Evolutionary conservation across 2,329 filamentous ascomycete species (phyloP), one percentile per base, ranked within the genome.

Genomic region (Hortaea sp.): DNA sequence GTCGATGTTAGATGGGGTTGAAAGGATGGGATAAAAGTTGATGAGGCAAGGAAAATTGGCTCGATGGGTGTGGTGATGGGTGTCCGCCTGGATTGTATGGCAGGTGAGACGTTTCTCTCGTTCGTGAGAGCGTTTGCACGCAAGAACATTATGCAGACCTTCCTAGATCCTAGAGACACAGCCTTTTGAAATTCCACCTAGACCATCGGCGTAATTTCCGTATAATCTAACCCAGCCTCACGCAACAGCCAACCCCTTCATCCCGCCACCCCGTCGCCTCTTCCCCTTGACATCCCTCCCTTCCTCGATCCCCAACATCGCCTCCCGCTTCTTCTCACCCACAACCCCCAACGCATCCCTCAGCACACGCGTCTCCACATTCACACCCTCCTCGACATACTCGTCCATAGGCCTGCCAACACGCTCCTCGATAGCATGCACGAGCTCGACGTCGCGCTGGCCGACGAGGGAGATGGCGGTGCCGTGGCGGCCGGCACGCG

Each of bases 251-350:
- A 27, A n/a, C 13, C 37, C 7, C 43, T 48, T 40, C 51, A 53
- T 52, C 38, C 44, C 40, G 20, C 20, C 20, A 20, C 20, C 20
- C 49, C 46, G 51, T 10, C 45, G 49, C 43, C 78, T 72, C 71
- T 94, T 92, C n/a, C 92, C 92, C 46, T 85, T 80, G 5, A 95
- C 88, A 68, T 97, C 89, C 57, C 84, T 82, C 7, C 86, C 84
- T 67, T 97, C 88, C 64, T 95, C 92, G 54, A 97, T 87, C 66
- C 94, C 87, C 57, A 95, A 66, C 64, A 90, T 64, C 1, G 90
- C 92, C 68, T 95, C 88, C 47, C 89, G 78, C 76, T 95, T 95
- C 77, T 90, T 94, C 72, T 94, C 86, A n/a, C 85, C 84, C 5
- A 98, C 92, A 40, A 87, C 66, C 74, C 94, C 95, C 61, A 98